A percentile compares a stretch with the other conserved stretches of the same genome.
These are phyloP conservation scores for Solanum corneliomulleri DNA, from an alignment of 257 asterid genomes.

Conservation along the genomic window DNA sequence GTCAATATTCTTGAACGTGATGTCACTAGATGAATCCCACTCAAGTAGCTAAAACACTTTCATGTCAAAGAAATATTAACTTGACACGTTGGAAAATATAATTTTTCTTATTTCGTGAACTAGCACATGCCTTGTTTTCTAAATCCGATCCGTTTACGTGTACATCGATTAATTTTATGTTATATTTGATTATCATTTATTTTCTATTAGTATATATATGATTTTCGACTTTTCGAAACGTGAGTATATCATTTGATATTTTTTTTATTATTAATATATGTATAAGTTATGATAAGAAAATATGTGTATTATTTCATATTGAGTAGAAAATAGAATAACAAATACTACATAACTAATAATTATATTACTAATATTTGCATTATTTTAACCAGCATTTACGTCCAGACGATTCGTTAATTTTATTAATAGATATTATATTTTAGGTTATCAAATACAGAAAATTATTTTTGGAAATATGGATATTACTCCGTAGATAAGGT, in stretches of 20 bases:
- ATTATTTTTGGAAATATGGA: background rate
- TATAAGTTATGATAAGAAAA: no score
- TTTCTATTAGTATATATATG: no score
- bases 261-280: no score
- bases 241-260: no score
- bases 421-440: background rate
- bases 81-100: background rate
- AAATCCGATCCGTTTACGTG: background rate
- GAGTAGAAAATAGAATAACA: no score
- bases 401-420: background rate
- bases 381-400: background rate
- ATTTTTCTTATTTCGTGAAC: background rate
- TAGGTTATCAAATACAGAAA: background rate
- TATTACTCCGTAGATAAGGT: background rate
- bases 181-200: background rate
- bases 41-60: background rate
- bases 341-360: background rate
- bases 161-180: fast-evolving
- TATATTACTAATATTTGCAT: background rate
- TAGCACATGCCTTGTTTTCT: background rate
- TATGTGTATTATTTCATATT: no score
- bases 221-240: background rate
- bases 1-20: background rate
- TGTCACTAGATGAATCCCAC: background rate
- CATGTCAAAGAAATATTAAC: background rate